These are phyloP conservation scores for Xylogone sp. DNA, from an alignment of 2,329 filamentous ascomycete species.

Conservation along the genomic window DNA sequence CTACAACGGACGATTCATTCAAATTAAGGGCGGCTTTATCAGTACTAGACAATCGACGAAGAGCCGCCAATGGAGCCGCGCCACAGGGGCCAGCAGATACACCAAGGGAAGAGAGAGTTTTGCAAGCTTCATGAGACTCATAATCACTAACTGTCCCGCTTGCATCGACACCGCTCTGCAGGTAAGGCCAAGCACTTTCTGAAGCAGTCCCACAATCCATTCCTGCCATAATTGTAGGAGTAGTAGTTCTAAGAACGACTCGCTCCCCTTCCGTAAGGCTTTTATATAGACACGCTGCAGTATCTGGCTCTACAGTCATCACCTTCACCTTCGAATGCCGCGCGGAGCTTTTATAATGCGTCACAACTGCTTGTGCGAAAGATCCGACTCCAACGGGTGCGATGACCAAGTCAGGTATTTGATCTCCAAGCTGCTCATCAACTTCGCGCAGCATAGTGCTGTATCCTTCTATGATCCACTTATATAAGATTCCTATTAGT, in stretches of 20 bases:
- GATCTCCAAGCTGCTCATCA: constrained; percentile 45
- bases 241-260: constrained; percentile 30
- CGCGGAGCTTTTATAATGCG: constrained; percentile 54
- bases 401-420: constrained; percentile 47
- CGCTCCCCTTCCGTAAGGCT: constrained; percentile 32
- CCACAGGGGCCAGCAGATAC: constrained; percentile 46
- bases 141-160: constrained; percentile 38
- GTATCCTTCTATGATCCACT: constrained; percentile 76
- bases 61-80: constrained; percentile 48
- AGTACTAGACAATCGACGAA: constrained; percentile 42
- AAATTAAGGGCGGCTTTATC: constrained; percentile 29
- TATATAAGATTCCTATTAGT: constrained; percentile 3
- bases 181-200: constrained; percentile 39
- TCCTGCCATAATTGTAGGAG: constrained; percentile 41
- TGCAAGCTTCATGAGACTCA: constrained; percentile 38
- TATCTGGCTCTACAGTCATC: constrained; percentile 65
- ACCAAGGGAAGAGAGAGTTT: constrained; percentile 31
- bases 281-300: constrained; percentile 53
- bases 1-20: constrained; percentile 48
- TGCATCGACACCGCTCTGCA: constrained; percentile 38
- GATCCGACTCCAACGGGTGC: constrained; percentile 69
- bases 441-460: constrained; percentile 65
- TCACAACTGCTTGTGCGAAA: constrained; percentile 63
- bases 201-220: constrained; percentile 49
- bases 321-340: constrained; percentile 43